Base-by-base conservation (phyloP, 2,329 filamentous ascomycete species). In the Aspergillus japonicus region DNA sequence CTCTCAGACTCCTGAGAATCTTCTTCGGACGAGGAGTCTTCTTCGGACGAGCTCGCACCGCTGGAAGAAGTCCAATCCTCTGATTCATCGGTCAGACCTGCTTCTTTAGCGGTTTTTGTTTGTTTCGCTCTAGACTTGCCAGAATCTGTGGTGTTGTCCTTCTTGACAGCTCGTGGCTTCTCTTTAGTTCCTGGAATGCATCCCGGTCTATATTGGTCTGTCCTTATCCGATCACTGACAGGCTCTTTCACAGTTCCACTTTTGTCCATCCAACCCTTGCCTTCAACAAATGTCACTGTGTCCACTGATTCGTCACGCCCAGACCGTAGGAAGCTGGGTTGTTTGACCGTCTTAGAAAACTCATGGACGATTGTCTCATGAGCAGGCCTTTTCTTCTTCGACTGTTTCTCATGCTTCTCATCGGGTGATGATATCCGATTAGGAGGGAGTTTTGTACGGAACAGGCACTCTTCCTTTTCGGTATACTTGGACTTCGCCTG, bases 241-340 rank as follows among this genome's bases (percentile, higher is more conserved):
- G 64, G 44, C 62, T 78, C 76, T 62, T 96, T 85, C 1, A 97
- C 78, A 57, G 88, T 86, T 5, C 93, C 93, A 16, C 88, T 81
- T 62, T 87, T 85, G 68, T 96, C 89, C 0, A 96, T 84, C 94
- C 95, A 98, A 1, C 94, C 94, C 69, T 90, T 88, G 23, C 89
- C 92, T 56, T 96, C 89, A 47, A 95, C 84, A 72, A 89, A 97
- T 58, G 89, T 87, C 2, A 81, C 75, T 44, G 82, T 81, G n/a
- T 80, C 73, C 50, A 82, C 81, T 2, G 77, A 76, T 1, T 76
- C 77, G 1, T 79, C 73, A 14, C 73, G 68, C 12, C 72, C 81
- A 5, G 82, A 80, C 72, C 91, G 91, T 60, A 97, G 76, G 71
- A 96, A 97, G 4, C 85, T 89, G 0, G 92, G 91, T 64, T 92